Evolutionary conservation across 441 rosid species (phyloP), one percentile per base, ranked within the genome.

Genomic region (Croton setiger): DNA sequence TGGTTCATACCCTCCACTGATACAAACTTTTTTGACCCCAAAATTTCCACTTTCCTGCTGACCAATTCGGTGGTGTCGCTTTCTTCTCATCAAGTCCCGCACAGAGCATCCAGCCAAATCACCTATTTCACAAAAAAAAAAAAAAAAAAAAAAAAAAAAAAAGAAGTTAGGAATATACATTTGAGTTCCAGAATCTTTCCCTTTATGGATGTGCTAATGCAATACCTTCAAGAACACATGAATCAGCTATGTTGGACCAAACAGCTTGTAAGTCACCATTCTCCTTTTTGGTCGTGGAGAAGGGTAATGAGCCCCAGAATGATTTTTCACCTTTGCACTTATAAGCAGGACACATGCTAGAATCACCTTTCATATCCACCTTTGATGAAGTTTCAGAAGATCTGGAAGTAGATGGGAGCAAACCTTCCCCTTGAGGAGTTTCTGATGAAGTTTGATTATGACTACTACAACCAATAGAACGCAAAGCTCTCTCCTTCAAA

Each of bases 21-120:
- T 62, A 71, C 55, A 41, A 69, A 74, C 75, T 62, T 78, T 87
- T 72, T 79, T 79, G 45, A 64, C 76, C 66, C 79, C 63, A 72
- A 56, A 47, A 77, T 79, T 68, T 11, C 73, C 83, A 75, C 71
- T 70, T 74, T 72, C 89, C 68, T 76, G 75, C 47, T 86, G 74
- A 57, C 80, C 82, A 70, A 74, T 76, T 63, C 68, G 87, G 78
- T 73, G 61, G 78, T 74, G 56, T 64, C 98, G 85, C 75, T 89
- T 92, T 78, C 74, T 87, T 71, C 98, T 87, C 98, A 92, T 96
- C 87, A 96, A 78, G 75, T 92, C 98, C 67, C 99, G 87, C 35
- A 91, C 72, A 31, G 96, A 91, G 82, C 87, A 81, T 72, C 82
- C 86, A 68, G 64, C 80, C 75, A 78, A 76, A 43, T 76, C 20